A percentile compares a stretch with the other conserved stretches of the same genome.
phyloP scores from a whole-genome alignment of 2,329 filamentous ascomycete species.

The Alternaria gansuensis region DNA sequence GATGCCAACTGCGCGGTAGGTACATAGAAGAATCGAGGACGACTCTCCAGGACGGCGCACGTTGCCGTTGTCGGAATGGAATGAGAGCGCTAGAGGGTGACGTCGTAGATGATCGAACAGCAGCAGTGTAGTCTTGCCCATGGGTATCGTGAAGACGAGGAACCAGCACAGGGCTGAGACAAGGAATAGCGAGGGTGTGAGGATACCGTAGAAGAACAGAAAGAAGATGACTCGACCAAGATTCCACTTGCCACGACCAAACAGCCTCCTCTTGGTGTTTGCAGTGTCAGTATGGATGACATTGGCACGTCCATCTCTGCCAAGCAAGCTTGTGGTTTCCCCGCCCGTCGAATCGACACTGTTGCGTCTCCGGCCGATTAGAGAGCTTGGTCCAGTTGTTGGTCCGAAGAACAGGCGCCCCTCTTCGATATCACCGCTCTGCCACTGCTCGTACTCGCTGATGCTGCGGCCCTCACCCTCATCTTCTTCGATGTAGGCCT shows the following conservation, averaged over 20 bases:
- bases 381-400: slow-evolving; percentile 70
- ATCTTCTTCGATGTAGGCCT: slow-evolving; percentile 93
- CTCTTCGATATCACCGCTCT: slow-evolving; percentile 95
- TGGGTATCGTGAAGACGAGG: slow-evolving; percentile 96
- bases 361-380: slow-evolving; percentile 84
- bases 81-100: slow-evolving; percentile 90
- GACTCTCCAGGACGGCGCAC: slow-evolving; percentile 75
- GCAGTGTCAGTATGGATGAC: slow-evolving; percentile 50
- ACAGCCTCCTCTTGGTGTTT: slow-evolving; percentile 79
- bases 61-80: slow-evolving; percentile 84
- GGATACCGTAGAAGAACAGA: slow-evolving; percentile 90
- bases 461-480: slow-evolving; percentile 96
- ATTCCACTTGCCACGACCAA: slow-evolving; percentile 96
- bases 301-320: slow-evolving; percentile 66
- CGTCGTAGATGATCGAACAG: slow-evolving; percentile 90
- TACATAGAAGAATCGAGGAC: slow-evolving; percentile 91
- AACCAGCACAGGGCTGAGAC: slow-evolving; percentile 94
- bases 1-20: slow-evolving; percentile 90
- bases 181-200: slow-evolving; percentile 84
- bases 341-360: slow-evolving; percentile 88
- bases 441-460: slow-evolving; percentile 99
- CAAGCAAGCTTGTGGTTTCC: slow-evolving; percentile 90
- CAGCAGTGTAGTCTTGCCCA: slow-evolving; percentile 93
- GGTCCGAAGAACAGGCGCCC: slow-evolving; percentile 96
- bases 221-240: slow-evolving; percentile 95